Base-by-base conservation (phyloP, 2,329 filamentous ascomycete genomes). In the Scedosporium dehoogii region DNA sequence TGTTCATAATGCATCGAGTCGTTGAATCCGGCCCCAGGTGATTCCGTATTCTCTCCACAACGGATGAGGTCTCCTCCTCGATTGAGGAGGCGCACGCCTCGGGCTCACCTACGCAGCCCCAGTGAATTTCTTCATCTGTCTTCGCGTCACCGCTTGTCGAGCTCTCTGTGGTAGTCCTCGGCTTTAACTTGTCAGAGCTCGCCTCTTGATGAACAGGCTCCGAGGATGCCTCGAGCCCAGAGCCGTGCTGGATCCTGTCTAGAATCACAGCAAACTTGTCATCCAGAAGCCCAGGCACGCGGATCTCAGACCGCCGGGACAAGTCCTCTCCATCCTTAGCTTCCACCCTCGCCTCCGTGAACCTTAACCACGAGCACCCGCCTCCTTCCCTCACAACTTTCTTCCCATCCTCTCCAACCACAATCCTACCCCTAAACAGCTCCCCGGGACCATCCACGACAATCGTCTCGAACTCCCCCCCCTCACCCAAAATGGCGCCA, bases 401-500 rank as follows among this genome's bases (percentile, higher is more conserved):
- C 63, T 76, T 80, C 63, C 81, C 80, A 3, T 73, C 72, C 1
- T 84, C 80, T 0, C 75, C 76, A 38, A 97, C 77, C 51, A 79
- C 76, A 65, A 97, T 88, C 60, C 80, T 83, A 66, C 81, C 83
- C 74, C 83, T 88, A 81, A 94, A 97, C 64, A 97, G 72, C 59
- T 77, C 76, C 0, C 70, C 69, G 7, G 93, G 93, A 10, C 93
- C 94, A 73, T 92, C 85, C 42, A 97, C 70, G 55, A 94, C 91
- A 60, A 97, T 77, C 33, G 92, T 97, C 81, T 97, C 94, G 73
- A 96, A 97, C 77, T 97, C 94, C 3, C 94, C 94, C 5, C 94
- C 94, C 73, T 97, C 94, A 1, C 94, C 94, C 18, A 97, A 76
- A 9, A 92, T 85, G 7, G 90, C 89, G 0, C 90, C 91, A 64